phyloP scores from a whole-genome alignment of 2,329 filamentous ascomycete species.

The Calonectria multiphialidica region DNA sequence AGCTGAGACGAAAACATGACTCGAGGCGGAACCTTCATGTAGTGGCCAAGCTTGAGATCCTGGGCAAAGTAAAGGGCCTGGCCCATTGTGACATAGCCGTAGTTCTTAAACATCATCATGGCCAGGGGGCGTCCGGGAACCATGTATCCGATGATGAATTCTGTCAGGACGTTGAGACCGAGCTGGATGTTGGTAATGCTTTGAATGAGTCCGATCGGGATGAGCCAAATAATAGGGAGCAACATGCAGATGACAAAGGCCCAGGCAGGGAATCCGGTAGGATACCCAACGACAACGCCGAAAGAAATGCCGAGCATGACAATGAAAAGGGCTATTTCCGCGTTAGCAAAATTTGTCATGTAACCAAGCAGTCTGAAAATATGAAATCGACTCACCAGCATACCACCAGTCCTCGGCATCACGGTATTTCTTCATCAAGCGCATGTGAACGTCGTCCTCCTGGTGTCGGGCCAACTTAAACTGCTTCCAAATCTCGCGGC shows the following conservation, averaged over 20 bases:
- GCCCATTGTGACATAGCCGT: slow-evolving; percentile 76
- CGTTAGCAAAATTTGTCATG: slow-evolving; percentile 23
- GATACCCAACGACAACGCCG: slow-evolving; percentile 66
- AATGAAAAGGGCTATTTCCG: slow-evolving; percentile 56
- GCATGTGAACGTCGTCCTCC: slow-evolving; percentile 71
- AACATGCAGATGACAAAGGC: slow-evolving; percentile 68
- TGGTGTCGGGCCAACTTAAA: slow-evolving; percentile 67
- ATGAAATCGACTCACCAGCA: slow-evolving; percentile 56
- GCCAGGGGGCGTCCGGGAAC: slow-evolving; percentile 77
- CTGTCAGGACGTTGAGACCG: slow-evolving; percentile 78
- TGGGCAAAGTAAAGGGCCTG: slow-evolving; percentile 75
- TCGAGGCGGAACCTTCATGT: slow-evolving; percentile 75
- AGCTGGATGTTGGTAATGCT: slow-evolving; percentile 73
- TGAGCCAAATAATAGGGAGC: slow-evolving; percentile 69
- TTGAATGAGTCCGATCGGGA: slow-evolving; percentile 72
- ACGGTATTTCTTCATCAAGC: slow-evolving; percentile 71
- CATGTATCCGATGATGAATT: slow-evolving; percentile 81
- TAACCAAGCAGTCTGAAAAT: slow-evolving; percentile 43
- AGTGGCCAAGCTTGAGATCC: slow-evolving; percentile 77
- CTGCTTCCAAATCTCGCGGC: slow-evolving; percentile 66
- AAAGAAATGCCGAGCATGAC: slow-evolving; percentile 68
- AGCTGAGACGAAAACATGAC: slow-evolving; percentile 72
- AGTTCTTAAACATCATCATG: slow-evolving; percentile 85
- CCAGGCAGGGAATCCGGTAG: slow-evolving; percentile 70
- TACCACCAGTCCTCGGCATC: slow-evolving; percentile 73